A percentile compares a stretch with the other conserved stretches of the same genome.
These are phyloP conservation scores for Phytomonas sp. DNA, from an alignment of 208 protist species.

Conservation along the genomic window DNA sequence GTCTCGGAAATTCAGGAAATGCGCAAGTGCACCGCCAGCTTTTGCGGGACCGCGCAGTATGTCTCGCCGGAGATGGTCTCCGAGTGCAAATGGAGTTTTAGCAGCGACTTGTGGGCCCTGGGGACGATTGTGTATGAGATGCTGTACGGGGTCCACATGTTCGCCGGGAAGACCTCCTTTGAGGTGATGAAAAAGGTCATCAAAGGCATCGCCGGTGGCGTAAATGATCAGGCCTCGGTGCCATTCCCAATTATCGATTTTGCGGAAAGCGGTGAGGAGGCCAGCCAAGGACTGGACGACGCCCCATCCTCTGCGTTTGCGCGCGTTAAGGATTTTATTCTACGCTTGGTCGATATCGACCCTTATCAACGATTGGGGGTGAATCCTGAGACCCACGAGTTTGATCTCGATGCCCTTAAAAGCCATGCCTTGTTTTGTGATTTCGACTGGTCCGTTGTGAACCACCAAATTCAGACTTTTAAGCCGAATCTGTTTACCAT, in stretches of 20 bases:
- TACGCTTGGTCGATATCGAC: conserved; percentile 46
- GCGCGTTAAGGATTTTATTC: conserved; percentile 61
- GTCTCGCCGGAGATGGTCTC: conserved; percentile 92
- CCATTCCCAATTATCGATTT: conserved; percentile 50
- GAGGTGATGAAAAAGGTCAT: conserved; percentile 72
- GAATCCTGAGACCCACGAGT: conserved; percentile 27
- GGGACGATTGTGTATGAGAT: conserved; percentile 92
- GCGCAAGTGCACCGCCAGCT: conserved; percentile 65
- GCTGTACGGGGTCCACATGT: conserved; percentile 78
- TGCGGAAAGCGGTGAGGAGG: conserved; percentile 1
- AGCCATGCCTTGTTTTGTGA: conserved; percentile 60
- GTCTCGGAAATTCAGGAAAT: conserved; percentile 81
- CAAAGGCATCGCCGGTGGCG: conserved; percentile 21
- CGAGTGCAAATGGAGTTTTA: conserved; percentile 88
- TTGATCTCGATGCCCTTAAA: conserved; percentile 51
- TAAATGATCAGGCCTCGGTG: conserved; percentile 11
- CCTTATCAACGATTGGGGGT: conserved; percentile 67
- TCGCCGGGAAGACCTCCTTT: conserved; percentile 54
- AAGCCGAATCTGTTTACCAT: conserved; percentile 17
- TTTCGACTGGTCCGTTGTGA: conserved; percentile 57
- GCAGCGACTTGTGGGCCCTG: conserved; percentile 91
- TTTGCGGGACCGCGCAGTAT: conserved; percentile 92
- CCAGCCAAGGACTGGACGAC: not conserved
- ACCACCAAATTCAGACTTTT: conserved; percentile 41
- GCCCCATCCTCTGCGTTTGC: conserved; percentile 21